Base-by-base conservation (phyloP, 768 basidiomycete species). In the Gautieria morchelliformis region DNA sequence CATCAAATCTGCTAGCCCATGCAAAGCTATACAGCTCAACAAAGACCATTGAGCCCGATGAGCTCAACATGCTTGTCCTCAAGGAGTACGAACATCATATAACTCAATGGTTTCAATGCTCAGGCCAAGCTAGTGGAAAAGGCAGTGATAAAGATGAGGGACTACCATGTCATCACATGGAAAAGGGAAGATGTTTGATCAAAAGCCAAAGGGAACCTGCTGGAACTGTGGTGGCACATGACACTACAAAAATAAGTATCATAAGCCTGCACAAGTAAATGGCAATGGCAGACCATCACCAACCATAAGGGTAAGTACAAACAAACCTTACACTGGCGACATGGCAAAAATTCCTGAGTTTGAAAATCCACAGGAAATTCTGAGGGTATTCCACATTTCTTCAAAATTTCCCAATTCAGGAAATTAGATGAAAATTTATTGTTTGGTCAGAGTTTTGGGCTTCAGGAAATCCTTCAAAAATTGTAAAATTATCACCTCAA, bases 221-320 rank as follows among this genome's bases (percentile, higher is more conserved):
- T 70, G 64, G 64, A 68, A 63, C 12, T 72, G 70, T 57, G 63
- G 65, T 1, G 55, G 63, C 45, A 59, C 62, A 22, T 67, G 64
- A 0, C 69, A 72, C 46, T 58, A 62, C 20, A 22, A 63, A 32
- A 41, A 58, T 24, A 62, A 69, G 10, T 70, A 68, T 55, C 65
- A 60, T 24, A 64, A 68, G 49, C 61, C 60, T 15, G 58, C 53
- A 37, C 56, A 63, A 42, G 37, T n/a, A n/a, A n/a, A n/a, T n/a
- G n/a, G n/a, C n/a, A n/a, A n/a, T n/a, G n/a, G n/a, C n/a, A n/a
- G n/a, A n/a, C n/a, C n/a, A n/a, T n/a, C n/a, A n/a, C n/a, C n/a
- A n/a, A n/a, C n/a, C n/a, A n/a, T n/a, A n/a, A n/a, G n/a, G n/a
- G n/a, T n/a, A n/a, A n/a, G n/a, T n/a, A n/a, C n/a, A n/a, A n/a